Evolutionary conservation across 2,329 filamentous ascomycete species (phyloP), one percentile per base, ranked within the genome.

Genomic region (Aspergillus piperis): DNA sequence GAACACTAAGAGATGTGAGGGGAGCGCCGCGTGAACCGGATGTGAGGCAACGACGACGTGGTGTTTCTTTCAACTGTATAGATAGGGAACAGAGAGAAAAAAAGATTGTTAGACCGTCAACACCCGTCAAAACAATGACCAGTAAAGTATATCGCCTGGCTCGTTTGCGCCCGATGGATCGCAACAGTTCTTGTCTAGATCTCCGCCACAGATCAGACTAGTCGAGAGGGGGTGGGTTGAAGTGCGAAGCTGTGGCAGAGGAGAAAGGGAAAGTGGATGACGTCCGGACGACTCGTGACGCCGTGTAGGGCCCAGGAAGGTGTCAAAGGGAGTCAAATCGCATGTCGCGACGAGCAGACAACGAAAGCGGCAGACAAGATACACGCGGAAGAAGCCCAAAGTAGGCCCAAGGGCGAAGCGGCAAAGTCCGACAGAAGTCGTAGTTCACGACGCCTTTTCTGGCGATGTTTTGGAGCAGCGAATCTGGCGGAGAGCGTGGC

Each of bases 381-480:
- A 32, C 47, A 54, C 41, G 30, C 25, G 54, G 62, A 51, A 21
- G 30, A 36, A 55, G 49, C 42, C 51, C 49, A 48, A 36, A 55
- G 44, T 21, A 47, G 47, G 54, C 50, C 51, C 39, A 38, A 17
- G 21, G 36, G 32, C 36, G 57, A 60, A 39, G 54, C 48, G 56
- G 44, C 19, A 52, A 30, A 21, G 53, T 55, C 13, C 32, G 44
- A 58, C 56, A 44, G 51, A 36, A 54, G 59, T 58, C 56, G 59
- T 61, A 13, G 32, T 36, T 36, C 56, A 59, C 59, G 59, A 48
- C 51, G 51, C 53, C 42, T 21, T 61, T 36, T 57, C 25, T 42
- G 59, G 42, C 53, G 58, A 69, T 69, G 67, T 73, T 67, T 71
- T 71, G 69, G 54, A 58, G 54, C 38, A 21, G 10, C 30, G 21